Evolutionary conservation across 2,329 filamentous ascomycete species (phyloP), one percentile per base, ranked within the genome.

Genomic region (Setomelanomma holmii): DNA sequence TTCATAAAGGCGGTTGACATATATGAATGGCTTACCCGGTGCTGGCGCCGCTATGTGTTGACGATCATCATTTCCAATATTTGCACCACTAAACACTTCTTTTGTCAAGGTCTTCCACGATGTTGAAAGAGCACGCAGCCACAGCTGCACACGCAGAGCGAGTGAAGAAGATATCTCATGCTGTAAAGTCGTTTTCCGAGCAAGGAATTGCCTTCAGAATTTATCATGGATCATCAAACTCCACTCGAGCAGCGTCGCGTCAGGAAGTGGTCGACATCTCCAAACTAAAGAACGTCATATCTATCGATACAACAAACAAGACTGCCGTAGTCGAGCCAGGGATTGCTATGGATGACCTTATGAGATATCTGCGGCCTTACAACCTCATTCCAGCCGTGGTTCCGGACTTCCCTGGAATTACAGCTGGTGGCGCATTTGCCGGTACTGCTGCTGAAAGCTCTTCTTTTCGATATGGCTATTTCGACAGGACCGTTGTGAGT

Each of bases 361-460:
- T 88, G 0, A 77, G 80, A 48, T 81, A 78, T 1, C 84, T 84
- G 0, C 60, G 86, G 39, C 69, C 74, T 5, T 63, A 83, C 40
- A 80, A 81, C 0, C 74, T 89, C 0, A 72, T 89, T n/a, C n/a
- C n/a, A n/a, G 1, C 41, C 49, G 84, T 89, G 0, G 84, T 89
- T 4, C 87, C 87, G 80, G 86, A 88, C 56, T 89, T 53, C 84
- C 86, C 0, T 82, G 84, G 84, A 0, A 88, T 88, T 54, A 89
- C 86, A 0, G 82, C 81, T 0, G 86, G 86, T 6, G 86, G 86
- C 1, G 84, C 82, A 0, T 88, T 85, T 63, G 79, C 84, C 0
- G 86, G 86, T 4, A 87, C 85, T 0, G 82, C 83, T 0, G 86
- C 84, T 0, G 86, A 89, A 65, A 87, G 84, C 66, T 84, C 80